phyloP scores from a whole-genome alignment of 495 filamentous ascomycete species.

The Podospora pseudocomata region DNA sequence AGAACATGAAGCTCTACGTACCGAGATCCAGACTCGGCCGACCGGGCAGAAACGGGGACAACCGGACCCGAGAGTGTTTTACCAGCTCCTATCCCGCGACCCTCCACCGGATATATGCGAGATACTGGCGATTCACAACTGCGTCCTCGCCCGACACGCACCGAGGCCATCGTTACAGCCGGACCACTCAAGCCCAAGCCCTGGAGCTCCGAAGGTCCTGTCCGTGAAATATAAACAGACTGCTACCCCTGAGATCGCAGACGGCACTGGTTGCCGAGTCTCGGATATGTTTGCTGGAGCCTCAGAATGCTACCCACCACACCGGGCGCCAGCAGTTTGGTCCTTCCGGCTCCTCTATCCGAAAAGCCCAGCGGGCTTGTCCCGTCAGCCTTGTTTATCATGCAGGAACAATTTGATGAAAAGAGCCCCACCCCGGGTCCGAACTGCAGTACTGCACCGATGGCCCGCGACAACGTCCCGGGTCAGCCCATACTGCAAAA shows the following conservation, averaged over 20 bases:
- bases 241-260: constrained; percentile 2
- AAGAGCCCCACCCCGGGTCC: constrained; percentile 26
- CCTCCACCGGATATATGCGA: constrained; percentile 1
- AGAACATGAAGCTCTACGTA: neutral
- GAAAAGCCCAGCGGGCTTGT: neutral
- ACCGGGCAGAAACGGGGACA: neutral
- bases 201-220: constrained; percentile 9
- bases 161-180: neutral
- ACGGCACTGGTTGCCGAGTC: constrained; percentile 5
- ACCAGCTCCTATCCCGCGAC: neutral
- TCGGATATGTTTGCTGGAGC: neutral
- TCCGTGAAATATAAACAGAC: neutral
- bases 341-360: constrained; percentile 7
- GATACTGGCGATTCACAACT: neutral
- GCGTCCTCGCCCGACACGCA: neutral
- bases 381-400: constrained; percentile 8
- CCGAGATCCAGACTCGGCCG: neutral
- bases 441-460: constrained; percentile 6
- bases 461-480: constrained; percentile 7
- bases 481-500: neutral
- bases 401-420: constrained; percentile 29
- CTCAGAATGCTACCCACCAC: constrained; percentile 3
- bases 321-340: constrained; percentile 10
- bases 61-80: neutral
- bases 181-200: neutral